Conservation (phyloP, 495 filamentous ascomycete genomes). For the Podospora sp. region DNA sequence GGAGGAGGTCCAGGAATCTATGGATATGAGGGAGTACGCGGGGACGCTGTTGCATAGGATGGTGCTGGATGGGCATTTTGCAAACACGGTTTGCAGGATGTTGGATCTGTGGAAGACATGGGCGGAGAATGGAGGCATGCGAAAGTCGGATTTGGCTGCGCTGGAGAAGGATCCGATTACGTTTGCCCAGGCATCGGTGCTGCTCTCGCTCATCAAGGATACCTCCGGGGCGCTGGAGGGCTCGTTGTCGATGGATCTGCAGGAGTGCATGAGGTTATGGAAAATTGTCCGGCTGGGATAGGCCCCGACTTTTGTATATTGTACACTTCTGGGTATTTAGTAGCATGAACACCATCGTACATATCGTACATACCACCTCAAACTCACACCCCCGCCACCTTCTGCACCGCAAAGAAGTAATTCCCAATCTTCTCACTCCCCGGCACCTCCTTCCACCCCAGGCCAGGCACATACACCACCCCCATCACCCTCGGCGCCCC, state of each 20-base stretch:
- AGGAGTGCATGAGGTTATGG: slow-evolving; percentile 64
- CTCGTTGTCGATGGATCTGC: slow-evolving; percentile 59
- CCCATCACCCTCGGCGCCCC: slow-evolving; percentile 67
- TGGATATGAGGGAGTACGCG: slow-evolving; percentile 43
- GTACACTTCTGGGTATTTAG: background rate
- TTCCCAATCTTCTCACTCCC: slow-evolving; percentile 89
- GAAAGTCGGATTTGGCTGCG: slow-evolving; percentile 50
- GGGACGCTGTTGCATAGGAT: slow-evolving; percentile 57
- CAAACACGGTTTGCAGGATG: slow-evolving; percentile 48
- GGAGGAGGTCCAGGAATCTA: slow-evolving; percentile 30
- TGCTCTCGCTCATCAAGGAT: slow-evolving; percentile 55
- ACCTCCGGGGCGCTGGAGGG: slow-evolving; percentile 51
- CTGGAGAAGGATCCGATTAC: slow-evolving; percentile 46
- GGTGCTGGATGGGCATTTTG: slow-evolving; percentile 53
- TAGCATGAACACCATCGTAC: slow-evolving; percentile 1
- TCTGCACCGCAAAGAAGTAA: slow-evolving; percentile 92
- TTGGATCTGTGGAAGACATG: slow-evolving; percentile 61
- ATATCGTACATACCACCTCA: background rate
- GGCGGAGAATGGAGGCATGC: slow-evolving; percentile 61
- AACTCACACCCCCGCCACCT: slow-evolving; percentile 15
- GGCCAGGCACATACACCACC: slow-evolving; percentile 83
- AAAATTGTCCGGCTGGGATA: slow-evolving; percentile 59
- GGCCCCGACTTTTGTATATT: background rate
- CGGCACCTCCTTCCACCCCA: slow-evolving; percentile 85
- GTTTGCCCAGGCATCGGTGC: slow-evolving; percentile 57